Evolutionary conservation across 2,329 filamentous ascomycete species (phyloP).

Genomic region (Penicillium brevicompactum): DNA sequence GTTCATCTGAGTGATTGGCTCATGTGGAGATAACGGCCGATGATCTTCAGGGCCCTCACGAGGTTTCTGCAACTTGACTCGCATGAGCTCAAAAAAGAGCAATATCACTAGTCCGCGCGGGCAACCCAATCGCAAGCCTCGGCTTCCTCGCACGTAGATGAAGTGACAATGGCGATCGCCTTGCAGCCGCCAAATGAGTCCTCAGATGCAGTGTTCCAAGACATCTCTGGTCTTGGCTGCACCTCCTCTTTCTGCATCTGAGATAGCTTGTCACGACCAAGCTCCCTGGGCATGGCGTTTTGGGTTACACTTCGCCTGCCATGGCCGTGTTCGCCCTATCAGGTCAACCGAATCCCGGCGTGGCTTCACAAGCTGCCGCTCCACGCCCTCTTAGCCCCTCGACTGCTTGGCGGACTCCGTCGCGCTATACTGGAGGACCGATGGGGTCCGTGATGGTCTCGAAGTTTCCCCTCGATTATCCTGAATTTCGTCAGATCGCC

Average conservation of each 20-base stretch:
- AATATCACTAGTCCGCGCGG: neutral
- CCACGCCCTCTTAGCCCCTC: constrained; percentile 5
- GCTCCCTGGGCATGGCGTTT: constrained; percentile 13
- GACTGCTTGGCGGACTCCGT: constrained; percentile 19
- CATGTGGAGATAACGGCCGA: constrained; percentile 17
- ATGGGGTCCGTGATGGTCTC: constrained; percentile 26
- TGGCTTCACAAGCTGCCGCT: constrained; percentile 8
- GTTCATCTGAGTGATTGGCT: constrained; percentile 18
- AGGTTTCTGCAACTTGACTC: constrained; percentile 5
- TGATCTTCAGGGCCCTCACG: constrained; percentile 26
- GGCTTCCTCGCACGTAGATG: neutral
- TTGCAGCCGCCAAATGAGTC: constrained; percentile 16
- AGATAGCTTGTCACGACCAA: constrained; percentile 23
- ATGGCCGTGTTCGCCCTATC: constrained; percentile 11
- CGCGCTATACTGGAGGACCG: constrained; percentile 19
- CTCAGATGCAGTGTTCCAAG: neutral
- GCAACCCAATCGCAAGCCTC: constrained; percentile 2
- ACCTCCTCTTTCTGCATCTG: constrained; percentile 17
- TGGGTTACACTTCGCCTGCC: neutral
- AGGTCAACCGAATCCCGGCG: constrained; percentile 2
- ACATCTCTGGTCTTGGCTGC: constrained; percentile 11
- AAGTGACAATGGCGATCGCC: constrained; percentile 21
- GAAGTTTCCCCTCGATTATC: constrained; percentile 10
- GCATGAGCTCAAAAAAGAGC: neutral
- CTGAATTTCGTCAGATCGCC: constrained; percentile 21